Evolutionary conservation across 148 eudicot species (phyloP).

Genomic region (Silene conica): DNA sequence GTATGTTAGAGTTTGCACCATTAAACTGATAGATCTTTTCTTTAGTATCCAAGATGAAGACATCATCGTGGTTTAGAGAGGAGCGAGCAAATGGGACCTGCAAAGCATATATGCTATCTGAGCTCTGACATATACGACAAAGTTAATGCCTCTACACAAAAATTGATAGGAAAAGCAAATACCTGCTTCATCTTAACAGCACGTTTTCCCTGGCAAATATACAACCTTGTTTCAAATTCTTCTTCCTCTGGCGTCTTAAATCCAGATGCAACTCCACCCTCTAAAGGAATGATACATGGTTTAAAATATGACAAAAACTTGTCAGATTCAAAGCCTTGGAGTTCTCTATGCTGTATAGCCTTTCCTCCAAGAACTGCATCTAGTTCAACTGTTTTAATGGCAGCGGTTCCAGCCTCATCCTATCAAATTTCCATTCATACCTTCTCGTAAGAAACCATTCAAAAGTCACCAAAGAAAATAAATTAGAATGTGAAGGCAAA

Average conservation of each 20-base stretch:
- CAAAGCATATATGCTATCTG: slow-evolving; percentile 19
- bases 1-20: slow-evolving; percentile 97
- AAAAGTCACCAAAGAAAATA: not conserved
- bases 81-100: slow-evolving; percentile 99
- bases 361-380: slow-evolving; percentile 92
- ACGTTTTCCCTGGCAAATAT: slow-evolving; percentile 86
- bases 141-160: not conserved
- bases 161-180: slow-evolving; percentile 3
- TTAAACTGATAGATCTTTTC: slow-evolving; percentile 96
- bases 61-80: slow-evolving; percentile 93
- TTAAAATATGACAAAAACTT: slow-evolving; percentile 91
- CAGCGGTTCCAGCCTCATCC: slow-evolving; percentile 99
- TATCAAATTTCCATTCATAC: slow-evolving; percentile 24
- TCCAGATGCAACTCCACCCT: slow-evolving; percentile 97
- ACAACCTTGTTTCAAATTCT: slow-evolving; percentile 87
- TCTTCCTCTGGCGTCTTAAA: slow-evolving; percentile 85
- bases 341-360: slow-evolving; percentile 92
- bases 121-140: slow-evolving; percentile 1
- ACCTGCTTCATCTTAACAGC: slow-evolving; percentile 94
- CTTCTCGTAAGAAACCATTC: slow-evolving; percentile 11
- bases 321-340: slow-evolving; percentile 93
- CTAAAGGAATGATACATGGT: slow-evolving; percentile 91
- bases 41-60: slow-evolving; percentile 86
- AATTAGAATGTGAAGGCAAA: slow-evolving; percentile 3
- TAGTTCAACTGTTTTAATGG: slow-evolving; percentile 92